Evolutionary conservation across 1,284 basidiomycete species (phyloP), one percentile per base, ranked within the genome.

Genomic region (Porogramme epimiltina): DNA sequence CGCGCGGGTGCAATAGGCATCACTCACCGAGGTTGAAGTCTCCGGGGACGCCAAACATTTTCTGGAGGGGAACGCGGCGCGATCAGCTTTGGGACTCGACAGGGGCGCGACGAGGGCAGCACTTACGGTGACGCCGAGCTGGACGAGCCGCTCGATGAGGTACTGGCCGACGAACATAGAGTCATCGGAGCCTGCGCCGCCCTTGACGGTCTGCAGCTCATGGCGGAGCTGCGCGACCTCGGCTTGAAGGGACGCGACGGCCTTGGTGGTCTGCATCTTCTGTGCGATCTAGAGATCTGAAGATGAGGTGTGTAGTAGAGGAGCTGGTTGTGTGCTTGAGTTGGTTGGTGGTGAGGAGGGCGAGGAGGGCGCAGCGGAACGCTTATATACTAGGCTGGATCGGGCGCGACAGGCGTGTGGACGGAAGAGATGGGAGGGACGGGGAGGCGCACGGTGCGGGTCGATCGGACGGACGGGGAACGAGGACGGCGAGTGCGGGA

Each of bases 41-140:
- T 37, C 95, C 94, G 4, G 94, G 93, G 0, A 95, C 83, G 31
- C 94, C 94, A 58, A 95, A 95, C 73, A 95, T 37, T 37, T 37
- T 37, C 34, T 37, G 34, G 5, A 9, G 13, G 6, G 6, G 8
- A 6, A 31, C 6, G 13, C n/a, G n/a, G 5, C 34, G 34, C 63
- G 48, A 54, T 67, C 4, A 57, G 36, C 28, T 5, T 31, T 25
- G 19, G 15, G 28, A 31, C 6, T 22, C 4, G 42, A 16, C 15
- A 25, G 1, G 24, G 16, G 28, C 28, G 28, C 3, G n/a, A 19
- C 8, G 18, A 25, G 15, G 23, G 33, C 26, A 26, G 56, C n/a
- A 66, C 81, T 47, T 70, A 85, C 86, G 55, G 75, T 80, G 49
- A 88, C 84, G 28, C 77, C 79, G 44, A 90, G 76, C 62, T 91